Percentiles rank a stretch among this genome's conserved stretches.
Evolutionary conservation across 1,284 basidiomycete species (phyloP).

Genomic region (Grifola frondosa): DNA sequence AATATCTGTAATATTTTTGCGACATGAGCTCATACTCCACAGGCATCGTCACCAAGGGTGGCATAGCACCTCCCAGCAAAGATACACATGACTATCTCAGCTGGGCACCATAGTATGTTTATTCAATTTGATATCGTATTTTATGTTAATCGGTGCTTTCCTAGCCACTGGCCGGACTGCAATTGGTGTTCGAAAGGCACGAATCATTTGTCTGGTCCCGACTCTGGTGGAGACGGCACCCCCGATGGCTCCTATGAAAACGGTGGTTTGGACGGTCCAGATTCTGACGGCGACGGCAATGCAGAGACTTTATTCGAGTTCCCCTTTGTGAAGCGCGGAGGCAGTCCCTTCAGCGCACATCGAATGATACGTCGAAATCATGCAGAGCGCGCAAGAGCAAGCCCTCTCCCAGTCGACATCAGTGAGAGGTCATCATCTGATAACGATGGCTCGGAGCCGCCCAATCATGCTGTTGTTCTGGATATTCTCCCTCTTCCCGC

Average conservation of each 20-base stretch:
- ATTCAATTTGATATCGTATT: conserved; percentile 3
- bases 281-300: conserved; percentile 13
- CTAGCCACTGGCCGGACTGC: conserved; percentile 66
- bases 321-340: conserved; percentile 3
- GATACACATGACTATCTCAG: conserved; percentile 53
- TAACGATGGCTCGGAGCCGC: too few species aligned
- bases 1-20: neutral
- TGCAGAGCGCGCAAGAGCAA: neutral
- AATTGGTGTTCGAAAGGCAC: conserved; percentile 35
- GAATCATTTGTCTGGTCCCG: conserved; percentile 27
- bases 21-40: too few species aligned
- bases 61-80: conserved; percentile 34
- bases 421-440: too few species aligned
- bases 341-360: conserved; percentile 2
- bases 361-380: conserved; percentile 19
- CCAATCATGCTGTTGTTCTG: too few species aligned
- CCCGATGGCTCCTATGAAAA: conserved; percentile 5
- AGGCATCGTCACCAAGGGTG: conserved; percentile 25
- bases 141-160: neutral
- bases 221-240: conserved; percentile 16
- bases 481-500: conserved; percentile 10
- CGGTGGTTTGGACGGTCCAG: conserved; percentile 7
- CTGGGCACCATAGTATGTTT: conserved; percentile 57
- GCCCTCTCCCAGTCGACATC: neutral
- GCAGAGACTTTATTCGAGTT: conserved; percentile 9